A percentile compares a stretch with the other conserved stretches of the same genome.
These are phyloP conservation scores for Osmanthus fragrans DNA, from an alignment of 257 asterid genomes.

Conservation along the genomic window DNA sequence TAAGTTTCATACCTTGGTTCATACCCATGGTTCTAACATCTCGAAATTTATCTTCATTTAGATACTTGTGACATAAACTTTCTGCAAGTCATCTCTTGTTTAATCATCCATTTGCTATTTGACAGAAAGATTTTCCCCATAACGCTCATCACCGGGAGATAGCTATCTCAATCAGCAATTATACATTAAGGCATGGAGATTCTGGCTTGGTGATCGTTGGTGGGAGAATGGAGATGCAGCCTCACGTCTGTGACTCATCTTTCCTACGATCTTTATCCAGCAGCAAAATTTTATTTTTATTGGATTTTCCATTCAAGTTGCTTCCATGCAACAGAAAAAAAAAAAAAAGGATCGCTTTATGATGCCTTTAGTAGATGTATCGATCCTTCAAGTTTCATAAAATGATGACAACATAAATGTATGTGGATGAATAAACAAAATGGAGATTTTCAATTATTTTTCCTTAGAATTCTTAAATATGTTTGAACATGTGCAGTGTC, in stretches of 20 bases:
- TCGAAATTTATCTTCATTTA: not conserved
- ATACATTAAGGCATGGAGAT: conserved; percentile 92
- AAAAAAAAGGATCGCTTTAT: conserved; percentile 19
- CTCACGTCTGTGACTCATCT: conserved; percentile 64
- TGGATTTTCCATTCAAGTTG: conserved; percentile 15
- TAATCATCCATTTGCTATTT: conserved; percentile 28
- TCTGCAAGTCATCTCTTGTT: conserved; percentile 5
- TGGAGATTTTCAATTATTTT: not conserved
- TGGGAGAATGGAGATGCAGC: conserved; percentile 98
- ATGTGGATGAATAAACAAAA: not conserved
- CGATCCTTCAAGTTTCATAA: conserved; percentile 5
- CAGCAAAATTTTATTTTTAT: conserved; percentile 17
- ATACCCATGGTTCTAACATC: conserved; percentile 11
- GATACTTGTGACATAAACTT: conserved; percentile 9
- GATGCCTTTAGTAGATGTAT: not conserved
- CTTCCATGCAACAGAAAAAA: not conserved
- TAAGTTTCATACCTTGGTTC: conserved; percentile 13
- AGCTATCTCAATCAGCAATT: conserved; percentile 81
- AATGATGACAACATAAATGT: conserved; percentile 1
- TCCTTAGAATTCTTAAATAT: not conserved
- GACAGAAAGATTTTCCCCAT: conserved; percentile 93
- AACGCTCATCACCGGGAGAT: conserved; percentile 96
- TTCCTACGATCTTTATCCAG: conserved; percentile 16
- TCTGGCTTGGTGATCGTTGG: conserved; percentile 90
- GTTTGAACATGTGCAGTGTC: not conserved